Percentiles rank a stretch among this genome's conserved stretches.
phyloP scores from a whole-genome alignment of 495 filamentous ascomycete species.

The Penicillium simplicissimum region DNA sequence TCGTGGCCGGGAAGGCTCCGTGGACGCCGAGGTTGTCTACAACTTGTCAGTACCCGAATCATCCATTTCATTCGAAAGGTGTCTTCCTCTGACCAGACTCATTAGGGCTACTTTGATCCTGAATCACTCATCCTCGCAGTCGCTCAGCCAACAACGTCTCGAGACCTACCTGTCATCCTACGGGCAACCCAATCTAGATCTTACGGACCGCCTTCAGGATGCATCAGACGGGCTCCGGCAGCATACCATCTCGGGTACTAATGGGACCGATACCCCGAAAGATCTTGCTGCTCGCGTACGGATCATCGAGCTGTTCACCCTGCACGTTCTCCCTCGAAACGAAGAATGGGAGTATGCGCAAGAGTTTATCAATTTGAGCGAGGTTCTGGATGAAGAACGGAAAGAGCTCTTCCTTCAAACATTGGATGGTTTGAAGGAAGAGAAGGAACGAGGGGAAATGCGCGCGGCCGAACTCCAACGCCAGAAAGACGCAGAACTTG shows the following conservation, averaged over 20 bases:
- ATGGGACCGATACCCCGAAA: conserved; percentile 73
- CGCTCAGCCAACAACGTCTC: conserved; percentile 78
- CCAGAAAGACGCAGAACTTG: conserved; percentile 63
- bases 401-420: conserved; percentile 82
- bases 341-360: conserved; percentile 92
- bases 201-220: conserved; percentile 57
- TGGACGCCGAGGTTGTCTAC: conserved; percentile 93
- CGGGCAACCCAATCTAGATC: conserved; percentile 65
- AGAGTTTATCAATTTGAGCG: conserved; percentile 81
- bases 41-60: conserved; percentile 64
- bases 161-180: conserved; percentile 87
- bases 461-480: conserved; percentile 60
- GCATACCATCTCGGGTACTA: conserved; percentile 39
- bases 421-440: conserved; percentile 57
- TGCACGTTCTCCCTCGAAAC: conserved; percentile 89
- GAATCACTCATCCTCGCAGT: conserved; percentile 80
- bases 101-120: conserved; percentile 82
- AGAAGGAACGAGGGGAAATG: conserved; percentile 73
- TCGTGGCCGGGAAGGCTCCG: conserved; percentile 79
- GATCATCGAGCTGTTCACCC: conserved; percentile 88
- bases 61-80: neutral
- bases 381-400: conserved; percentile 87
- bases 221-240: conserved; percentile 26
- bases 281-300: conserved; percentile 76
- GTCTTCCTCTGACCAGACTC: neutral